A percentile compares a stretch with the other conserved stretches of the same genome.
These are phyloP conservation scores for Auriscalpium orientale DNA, from an alignment of 768 basidiomycete genomes.

Conservation along the genomic window DNA sequence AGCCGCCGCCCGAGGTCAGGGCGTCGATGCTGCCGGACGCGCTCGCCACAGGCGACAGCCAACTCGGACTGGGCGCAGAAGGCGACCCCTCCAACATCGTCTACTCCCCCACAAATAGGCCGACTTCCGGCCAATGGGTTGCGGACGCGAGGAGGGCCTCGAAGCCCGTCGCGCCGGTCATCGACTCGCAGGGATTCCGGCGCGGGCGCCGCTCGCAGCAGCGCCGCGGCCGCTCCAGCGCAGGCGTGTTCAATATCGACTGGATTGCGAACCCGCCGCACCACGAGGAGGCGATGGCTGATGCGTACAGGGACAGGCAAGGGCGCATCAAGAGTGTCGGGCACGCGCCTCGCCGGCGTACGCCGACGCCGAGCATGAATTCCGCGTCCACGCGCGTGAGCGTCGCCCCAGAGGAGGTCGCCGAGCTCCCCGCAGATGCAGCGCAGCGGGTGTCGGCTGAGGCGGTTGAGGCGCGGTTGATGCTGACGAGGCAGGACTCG, in stretches of 20 bases:
- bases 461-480: neutral
- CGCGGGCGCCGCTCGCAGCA: neutral
- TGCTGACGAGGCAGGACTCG: conserved; percentile 3
- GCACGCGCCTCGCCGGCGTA: neutral
- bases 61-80: neutral
- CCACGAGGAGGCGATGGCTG: neutral
- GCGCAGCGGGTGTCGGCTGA: neutral
- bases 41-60: neutral
- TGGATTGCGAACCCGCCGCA: conserved; percentile 6
- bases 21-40: neutral
- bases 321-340: conserved; percentile 2
- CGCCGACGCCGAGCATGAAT: conserved; percentile 1
- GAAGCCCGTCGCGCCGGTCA: neutral
- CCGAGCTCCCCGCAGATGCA: neutral
- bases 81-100: neutral
- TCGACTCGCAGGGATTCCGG: neutral
- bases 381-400: neutral
- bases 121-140: neutral
- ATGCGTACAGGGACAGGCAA: too few relatives aligned
- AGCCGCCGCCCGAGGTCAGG: neutral
- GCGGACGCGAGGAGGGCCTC: neutral
- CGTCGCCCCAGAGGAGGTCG: conserved; percentile 5
- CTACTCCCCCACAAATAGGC: neutral
- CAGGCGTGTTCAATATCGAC: conserved; percentile 1
- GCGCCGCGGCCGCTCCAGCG: neutral